Conservation (phyloP, 2,329 filamentous ascomycete species). For the Graphiopsis chlorocephala region DNA sequence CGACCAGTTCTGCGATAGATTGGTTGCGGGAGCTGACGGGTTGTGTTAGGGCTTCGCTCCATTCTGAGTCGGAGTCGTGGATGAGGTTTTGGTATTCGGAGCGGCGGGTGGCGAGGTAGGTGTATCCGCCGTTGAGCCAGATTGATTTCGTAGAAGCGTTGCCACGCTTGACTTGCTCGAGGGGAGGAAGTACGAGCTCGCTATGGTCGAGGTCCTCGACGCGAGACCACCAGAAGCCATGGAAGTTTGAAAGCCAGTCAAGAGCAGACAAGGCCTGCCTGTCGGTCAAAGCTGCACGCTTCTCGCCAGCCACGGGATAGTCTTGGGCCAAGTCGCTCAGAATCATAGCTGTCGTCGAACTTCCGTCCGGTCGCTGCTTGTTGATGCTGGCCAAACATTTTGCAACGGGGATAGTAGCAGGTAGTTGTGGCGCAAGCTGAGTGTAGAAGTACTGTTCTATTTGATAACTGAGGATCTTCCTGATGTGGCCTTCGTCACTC, state of each 20-base stretch:
- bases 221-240: constrained; percentile 52
- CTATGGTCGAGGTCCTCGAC: constrained; percentile 29
- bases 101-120: constrained; percentile 62
- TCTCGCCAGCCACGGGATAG: constrained; percentile 58
- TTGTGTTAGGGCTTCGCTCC: constrained; percentile 51
- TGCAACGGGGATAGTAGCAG: constrained; percentile 47
- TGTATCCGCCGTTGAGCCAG: constrained; percentile 68
- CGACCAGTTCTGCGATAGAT: constrained; percentile 47
- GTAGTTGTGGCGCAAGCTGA: constrained; percentile 52
- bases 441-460: constrained; percentile 67
- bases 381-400: constrained; percentile 40
- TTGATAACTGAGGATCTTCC: constrained; percentile 66
- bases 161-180: constrained; percentile 47
- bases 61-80: constrained; percentile 52
- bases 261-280: constrained; percentile 54
- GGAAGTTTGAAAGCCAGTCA: constrained; percentile 63
- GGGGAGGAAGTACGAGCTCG: constrained; percentile 52
- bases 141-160: background rate
- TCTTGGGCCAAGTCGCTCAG: constrained; percentile 55
- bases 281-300: constrained; percentile 46
- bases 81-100: constrained; percentile 54
- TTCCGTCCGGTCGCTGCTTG: background rate
- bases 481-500: constrained; percentile 60
- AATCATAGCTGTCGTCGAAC: constrained; percentile 51
- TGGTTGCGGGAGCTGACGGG: constrained; percentile 21